These are phyloP conservation scores for Wickerhamomyces xylosicus DNA, from an alignment of 805 yeast genomes.

Conservation along the genomic window DNA sequence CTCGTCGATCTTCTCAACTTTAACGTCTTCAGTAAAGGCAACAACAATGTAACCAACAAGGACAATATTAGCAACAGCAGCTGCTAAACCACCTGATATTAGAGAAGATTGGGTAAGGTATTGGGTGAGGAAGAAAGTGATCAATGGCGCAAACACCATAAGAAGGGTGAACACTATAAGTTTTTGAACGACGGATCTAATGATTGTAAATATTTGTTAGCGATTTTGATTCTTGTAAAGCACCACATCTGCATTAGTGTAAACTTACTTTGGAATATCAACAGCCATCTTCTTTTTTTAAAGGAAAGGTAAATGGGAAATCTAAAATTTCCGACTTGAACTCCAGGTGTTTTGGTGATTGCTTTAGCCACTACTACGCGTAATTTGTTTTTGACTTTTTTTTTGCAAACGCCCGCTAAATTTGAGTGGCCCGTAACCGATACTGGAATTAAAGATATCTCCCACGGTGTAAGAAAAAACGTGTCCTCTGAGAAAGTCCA, in stretches of 20 bases:
- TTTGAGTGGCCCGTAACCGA: no score
- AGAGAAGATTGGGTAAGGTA: slow-evolving; percentile 37
- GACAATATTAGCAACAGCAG: slow-evolving; percentile 64
- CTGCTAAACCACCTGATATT: slow-evolving; percentile 73
- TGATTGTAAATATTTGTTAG: not conserved
- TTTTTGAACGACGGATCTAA: slow-evolving; percentile 53
- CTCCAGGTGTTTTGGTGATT: not conserved
- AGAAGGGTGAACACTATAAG: slow-evolving; percentile 66
- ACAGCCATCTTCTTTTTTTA: slow-evolving; percentile 12
- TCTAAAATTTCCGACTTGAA: no score
- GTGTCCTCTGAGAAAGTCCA: no score
- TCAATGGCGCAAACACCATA: slow-evolving; percentile 61
- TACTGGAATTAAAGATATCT: no score
- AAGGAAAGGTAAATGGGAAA: not conserved
- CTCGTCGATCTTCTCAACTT: slow-evolving; percentile 23
- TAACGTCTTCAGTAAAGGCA: slow-evolving; percentile 60
- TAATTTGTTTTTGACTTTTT: no score
- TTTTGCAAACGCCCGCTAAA: no score
- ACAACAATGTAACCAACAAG: slow-evolving; percentile 62
- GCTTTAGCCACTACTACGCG: no score
- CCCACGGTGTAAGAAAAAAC: no score
- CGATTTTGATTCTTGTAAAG: not conserved
- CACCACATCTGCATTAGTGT: no score
- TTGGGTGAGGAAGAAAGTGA: slow-evolving; percentile 49
- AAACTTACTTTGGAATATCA: slow-evolving; percentile 18